Conservation (phyloP, 495 filamentous ascomycete genomes). For the Penicillium paradoxum region DNA sequence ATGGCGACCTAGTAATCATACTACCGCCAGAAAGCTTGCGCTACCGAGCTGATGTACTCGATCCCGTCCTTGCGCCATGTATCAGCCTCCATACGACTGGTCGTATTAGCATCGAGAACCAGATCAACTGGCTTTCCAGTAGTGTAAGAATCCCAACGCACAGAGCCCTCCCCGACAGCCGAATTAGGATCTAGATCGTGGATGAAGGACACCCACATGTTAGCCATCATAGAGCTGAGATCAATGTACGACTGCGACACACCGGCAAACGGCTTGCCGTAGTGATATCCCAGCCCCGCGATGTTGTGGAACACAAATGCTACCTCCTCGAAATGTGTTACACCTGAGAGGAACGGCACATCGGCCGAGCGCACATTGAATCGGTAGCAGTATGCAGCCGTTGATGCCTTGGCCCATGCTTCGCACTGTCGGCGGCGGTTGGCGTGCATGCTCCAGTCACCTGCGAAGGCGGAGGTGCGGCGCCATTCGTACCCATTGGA, state of each 20-base stretch:
- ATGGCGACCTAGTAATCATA: neutral
- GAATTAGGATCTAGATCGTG: constrained; percentile 47
- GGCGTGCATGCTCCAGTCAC: constrained; percentile 53
- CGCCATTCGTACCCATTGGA: constrained; percentile 43
- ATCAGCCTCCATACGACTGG: constrained; percentile 45
- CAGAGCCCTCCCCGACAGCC: constrained; percentile 23
- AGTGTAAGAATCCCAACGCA: constrained; percentile 44
- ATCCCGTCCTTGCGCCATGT: constrained; percentile 45
- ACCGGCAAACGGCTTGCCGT: constrained; percentile 43
- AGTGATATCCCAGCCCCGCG: constrained; percentile 45
- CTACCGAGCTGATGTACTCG: constrained; percentile 29
- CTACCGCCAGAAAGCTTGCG: constrained; percentile 24
- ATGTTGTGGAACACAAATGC: constrained; percentile 58
- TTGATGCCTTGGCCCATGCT: constrained; percentile 40
- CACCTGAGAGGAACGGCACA: constrained; percentile 31
- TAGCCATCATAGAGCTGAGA: constrained; percentile 49
- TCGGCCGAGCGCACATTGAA: constrained; percentile 51
- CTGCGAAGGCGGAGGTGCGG: constrained; percentile 48
- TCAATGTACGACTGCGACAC: constrained; percentile 40
- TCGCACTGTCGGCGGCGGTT: constrained; percentile 52
- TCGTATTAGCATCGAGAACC: constrained; percentile 46
- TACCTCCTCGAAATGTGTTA: constrained; percentile 58
- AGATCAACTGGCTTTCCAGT: constrained; percentile 36
- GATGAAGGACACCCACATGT: constrained; percentile 53
- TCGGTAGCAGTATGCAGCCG: constrained; percentile 57